Percentiles rank a stretch among this genome's conserved stretches.
These are phyloP conservation scores for Fistulifera solaris DNA, from an alignment of 108 stramenopile genomes.

Conservation along the genomic window DNA sequence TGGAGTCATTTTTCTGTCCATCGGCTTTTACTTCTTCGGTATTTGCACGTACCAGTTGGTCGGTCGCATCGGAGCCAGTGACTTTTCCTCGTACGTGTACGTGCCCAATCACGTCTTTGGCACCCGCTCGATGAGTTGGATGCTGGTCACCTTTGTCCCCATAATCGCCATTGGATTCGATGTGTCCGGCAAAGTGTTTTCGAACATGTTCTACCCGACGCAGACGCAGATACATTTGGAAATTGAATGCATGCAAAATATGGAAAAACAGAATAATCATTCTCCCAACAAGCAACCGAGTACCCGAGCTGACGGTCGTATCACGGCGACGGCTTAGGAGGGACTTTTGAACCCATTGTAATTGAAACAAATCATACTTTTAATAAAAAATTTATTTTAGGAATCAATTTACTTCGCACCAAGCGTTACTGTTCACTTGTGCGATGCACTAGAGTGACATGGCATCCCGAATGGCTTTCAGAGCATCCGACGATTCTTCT, in stretches of 20 bases:
- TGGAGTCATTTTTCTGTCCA: constrained; percentile 47
- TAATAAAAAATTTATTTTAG: too few species aligned
- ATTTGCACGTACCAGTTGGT: constrained; percentile 35
- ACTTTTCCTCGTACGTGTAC: constrained; percentile 26
- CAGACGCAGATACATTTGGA: constrained; percentile 84
- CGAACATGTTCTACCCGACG: constrained; percentile 77
- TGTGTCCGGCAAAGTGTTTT: constrained; percentile 66
- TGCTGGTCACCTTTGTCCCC: constrained; percentile 52
- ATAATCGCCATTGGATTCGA: constrained; percentile 53
- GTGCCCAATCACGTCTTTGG: constrained; percentile 51
- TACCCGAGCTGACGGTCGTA: too few species aligned
- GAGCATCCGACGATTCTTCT: constrained; percentile 2
- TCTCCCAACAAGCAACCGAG: too few species aligned
- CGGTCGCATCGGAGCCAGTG: constrained; percentile 2
- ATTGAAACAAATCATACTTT: not conserved
- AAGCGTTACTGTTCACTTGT: too few species aligned
- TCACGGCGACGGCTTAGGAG: too few species aligned
- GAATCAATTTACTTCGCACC: too few species aligned
- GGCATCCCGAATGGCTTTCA: constrained; percentile 23
- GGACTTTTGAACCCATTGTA: not conserved
- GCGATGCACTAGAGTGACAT: constrained; percentile 13
- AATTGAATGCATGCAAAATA: constrained; percentile 28
- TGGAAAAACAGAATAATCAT: too few species aligned
- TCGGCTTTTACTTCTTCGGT: constrained; percentile 56
- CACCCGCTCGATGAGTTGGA: constrained; percentile 56